Evolutionary conservation across 768 basidiomycete genomes (phyloP).

Genomic region (Amyloporia xantha): DNA sequence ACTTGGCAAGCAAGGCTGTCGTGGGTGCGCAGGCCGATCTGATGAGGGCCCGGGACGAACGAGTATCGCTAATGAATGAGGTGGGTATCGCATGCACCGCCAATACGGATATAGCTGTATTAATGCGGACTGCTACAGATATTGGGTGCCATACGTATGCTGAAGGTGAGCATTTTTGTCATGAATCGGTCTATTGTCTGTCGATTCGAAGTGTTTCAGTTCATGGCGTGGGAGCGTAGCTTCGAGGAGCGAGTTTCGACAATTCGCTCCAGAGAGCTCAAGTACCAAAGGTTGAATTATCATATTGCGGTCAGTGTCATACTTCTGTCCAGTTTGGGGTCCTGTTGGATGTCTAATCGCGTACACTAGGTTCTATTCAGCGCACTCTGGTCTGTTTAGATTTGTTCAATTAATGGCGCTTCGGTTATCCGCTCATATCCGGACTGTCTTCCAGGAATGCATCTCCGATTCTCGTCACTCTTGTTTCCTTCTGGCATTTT

Average conservation of each 20-base stretch:
- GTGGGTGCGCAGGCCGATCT: constrained; percentile 74
- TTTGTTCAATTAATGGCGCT: neutral
- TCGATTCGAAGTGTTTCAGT: constrained; percentile 35
- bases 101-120: no score
- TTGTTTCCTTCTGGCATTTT: constrained; percentile 53
- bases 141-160: constrained; percentile 84
- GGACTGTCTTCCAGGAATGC: constrained; percentile 29
- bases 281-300: constrained; percentile 82
- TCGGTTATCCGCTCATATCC: neutral
- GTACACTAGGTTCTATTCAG: constrained; percentile 45
- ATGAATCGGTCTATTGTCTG: no score
- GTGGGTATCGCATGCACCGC: no score
- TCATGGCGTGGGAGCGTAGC: constrained; percentile 93
- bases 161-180: constrained; percentile 66
- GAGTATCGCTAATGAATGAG: constrained; percentile 90
- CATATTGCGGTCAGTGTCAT: constrained; percentile 56
- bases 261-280: constrained; percentile 74
- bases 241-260: constrained; percentile 72
- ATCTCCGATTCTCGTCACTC: constrained; percentile 44
- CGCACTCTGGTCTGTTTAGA: constrained; percentile 49
- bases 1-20: constrained; percentile 76
- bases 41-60: constrained; percentile 91
- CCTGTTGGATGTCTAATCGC: constrained; percentile 2
- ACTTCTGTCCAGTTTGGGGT: neutral
- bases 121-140: no score